These are phyloP conservation scores for Dactylorhiza incarnata DNA, from an alignment of 106 monocot species.

Conservation along the genomic window DNA sequence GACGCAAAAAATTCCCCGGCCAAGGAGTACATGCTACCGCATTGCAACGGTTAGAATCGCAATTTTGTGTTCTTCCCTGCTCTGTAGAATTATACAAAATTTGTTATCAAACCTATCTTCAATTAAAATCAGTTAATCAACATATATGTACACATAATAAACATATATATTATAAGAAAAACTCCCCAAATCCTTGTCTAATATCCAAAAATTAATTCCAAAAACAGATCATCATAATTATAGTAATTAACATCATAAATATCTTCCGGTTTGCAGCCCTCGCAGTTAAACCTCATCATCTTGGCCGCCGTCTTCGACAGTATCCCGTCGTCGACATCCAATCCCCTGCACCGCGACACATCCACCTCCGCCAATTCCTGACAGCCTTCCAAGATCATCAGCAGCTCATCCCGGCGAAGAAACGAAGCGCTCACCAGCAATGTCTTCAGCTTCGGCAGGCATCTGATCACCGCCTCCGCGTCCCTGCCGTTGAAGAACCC, in stretches of 20 bases:
- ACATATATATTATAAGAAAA: neutral
- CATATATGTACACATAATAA: too few species aligned
- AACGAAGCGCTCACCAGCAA: conserved; percentile 2
- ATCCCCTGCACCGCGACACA: conserved; percentile 4
- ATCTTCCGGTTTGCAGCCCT: neutral
- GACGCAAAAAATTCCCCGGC: too few species aligned
- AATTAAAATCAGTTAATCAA: too few species aligned
- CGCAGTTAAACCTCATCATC: neutral
- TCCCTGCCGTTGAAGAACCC: conserved; percentile 10
- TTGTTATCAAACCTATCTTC: too few species aligned
- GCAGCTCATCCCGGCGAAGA: neutral
- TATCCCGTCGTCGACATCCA: conserved; percentile 3
- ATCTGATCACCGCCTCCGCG: neutral
- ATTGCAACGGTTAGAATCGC: too few species aligned
- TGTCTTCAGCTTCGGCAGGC: conserved; percentile 4
- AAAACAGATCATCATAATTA: conserved; percentile 9
- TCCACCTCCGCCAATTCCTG: conserved; percentile 2
- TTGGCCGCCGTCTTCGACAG: neutral
- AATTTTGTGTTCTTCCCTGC: too few species aligned
- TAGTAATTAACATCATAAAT: neutral
- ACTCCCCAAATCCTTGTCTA: neutral
- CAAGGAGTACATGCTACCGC: too few species aligned
- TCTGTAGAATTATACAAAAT: too few species aligned
- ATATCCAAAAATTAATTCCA: conserved; percentile 7
- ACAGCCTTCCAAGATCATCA: conserved; percentile 7